Percentiles rank a stretch among this genome's conserved stretches.
Evolutionary conservation across 306 rosid species (phyloP).

Genomic region (Glycyrrhiza uralensis): DNA sequence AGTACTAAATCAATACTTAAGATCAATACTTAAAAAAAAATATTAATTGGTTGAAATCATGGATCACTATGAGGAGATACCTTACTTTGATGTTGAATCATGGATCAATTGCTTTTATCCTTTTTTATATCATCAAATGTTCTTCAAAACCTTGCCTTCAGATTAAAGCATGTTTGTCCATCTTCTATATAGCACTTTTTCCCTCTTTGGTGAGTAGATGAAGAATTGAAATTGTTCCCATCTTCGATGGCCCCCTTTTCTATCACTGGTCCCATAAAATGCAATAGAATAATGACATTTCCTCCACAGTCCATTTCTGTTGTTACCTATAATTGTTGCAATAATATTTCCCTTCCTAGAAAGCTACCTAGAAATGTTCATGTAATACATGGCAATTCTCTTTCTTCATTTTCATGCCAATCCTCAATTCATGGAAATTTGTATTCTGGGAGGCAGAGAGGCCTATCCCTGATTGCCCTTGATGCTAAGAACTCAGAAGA

Average conservation of each 20-base stretch:
- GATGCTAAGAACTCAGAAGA: slow-evolving; percentile 42
- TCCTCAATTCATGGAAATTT: slow-evolving; percentile 13
- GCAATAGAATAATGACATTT: slow-evolving; percentile 11
- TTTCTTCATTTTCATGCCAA: slow-evolving; percentile 21
- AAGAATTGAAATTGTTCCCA: slow-evolving; percentile 7
- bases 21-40: background rate
- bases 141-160: slow-evolving; percentile 23
- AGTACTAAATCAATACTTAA: too few species aligned
- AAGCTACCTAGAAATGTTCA: slow-evolving; percentile 11
- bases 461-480: slow-evolving; percentile 23
- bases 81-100: slow-evolving; percentile 32
- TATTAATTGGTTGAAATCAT: background rate
- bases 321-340: background rate
- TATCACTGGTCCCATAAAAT: slow-evolving; percentile 25
- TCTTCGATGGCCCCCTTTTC: slow-evolving; percentile 40
- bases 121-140: slow-evolving; percentile 8
- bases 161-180: background rate
- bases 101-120: slow-evolving; percentile 23
- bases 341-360: slow-evolving; percentile 1
- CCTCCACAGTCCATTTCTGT: slow-evolving; percentile 22
- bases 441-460: slow-evolving; percentile 22
- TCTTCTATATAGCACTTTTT: background rate
- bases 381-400: slow-evolving; percentile 9
- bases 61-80: slow-evolving; percentile 20
- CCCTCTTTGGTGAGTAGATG: slow-evolving; percentile 4